Base-by-base conservation (phyloP, 2,329 filamentous ascomycete genomes). In the Emmonsia crescens region DNA sequence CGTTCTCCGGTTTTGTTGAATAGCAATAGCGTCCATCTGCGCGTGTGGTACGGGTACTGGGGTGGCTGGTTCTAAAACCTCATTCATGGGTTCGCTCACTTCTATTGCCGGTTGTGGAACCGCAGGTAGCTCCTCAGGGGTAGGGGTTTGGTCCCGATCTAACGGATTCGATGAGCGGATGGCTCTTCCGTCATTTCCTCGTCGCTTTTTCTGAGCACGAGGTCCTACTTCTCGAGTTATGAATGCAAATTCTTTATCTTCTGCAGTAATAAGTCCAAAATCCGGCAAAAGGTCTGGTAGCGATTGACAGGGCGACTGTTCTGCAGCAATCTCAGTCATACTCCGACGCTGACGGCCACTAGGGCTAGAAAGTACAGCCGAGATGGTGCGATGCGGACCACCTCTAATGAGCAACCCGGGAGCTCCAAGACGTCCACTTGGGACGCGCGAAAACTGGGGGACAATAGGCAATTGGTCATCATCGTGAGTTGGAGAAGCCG, bases 311-410 rank as follows among this genome's bases (percentile, higher is more conserved):
- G 77, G 77, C 3, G 77, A 77, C 54, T 70, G 68, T 59, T 77
- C 75, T 1, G 73, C 70, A 29, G 76, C 76, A 65, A 79, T 77
- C 36, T 77, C 73, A 14, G 76, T 74, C 59, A 77, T 68, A 57
- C 70, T 68, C 59, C 72, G 70, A 49, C 74, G 73, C 59, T 71
- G 72, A 36, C 72, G 70, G 54, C 72, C 72, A 60, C 70, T 74
- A 40, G 72, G 75, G 62, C 73, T 78, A 1, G 75, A 77, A 16
- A 75, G 63, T 6, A 73, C 69, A 9, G 61, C 58, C 2, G 56
- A 46, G 5, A 60, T 14, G 48, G 24, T 31, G 14, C 33, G 59
- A n/a, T 51, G 19, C 10, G 9, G 9, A 5, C 38, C 24, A 33
- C 31, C 42, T 2, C 16, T 49, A 10, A 14, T 27, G 14, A 31